Conservation (phyloP, 768 basidiomycete species). For the Favolaschia claudopus region DNA sequence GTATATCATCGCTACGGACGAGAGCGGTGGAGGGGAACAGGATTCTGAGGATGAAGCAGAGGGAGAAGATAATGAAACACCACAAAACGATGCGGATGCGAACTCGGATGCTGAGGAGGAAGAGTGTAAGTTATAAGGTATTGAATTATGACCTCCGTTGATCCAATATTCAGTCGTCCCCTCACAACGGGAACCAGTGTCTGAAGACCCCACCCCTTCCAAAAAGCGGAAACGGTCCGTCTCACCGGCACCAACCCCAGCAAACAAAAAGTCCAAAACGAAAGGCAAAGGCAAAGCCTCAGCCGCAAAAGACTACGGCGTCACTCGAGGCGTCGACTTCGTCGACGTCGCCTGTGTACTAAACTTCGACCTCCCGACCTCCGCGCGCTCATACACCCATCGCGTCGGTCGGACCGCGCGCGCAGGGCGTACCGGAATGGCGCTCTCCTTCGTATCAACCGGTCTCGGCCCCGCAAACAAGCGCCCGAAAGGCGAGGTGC, state of each 20-base stretch:
- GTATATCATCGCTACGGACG: constrained; percentile 98
- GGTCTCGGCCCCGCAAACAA: constrained; percentile 67
- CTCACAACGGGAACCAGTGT: constrained; percentile 55
- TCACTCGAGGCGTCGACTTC: constrained; percentile 96
- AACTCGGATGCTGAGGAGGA: no score
- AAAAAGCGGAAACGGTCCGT: constrained; percentile 67
- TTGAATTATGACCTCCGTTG: not conserved
- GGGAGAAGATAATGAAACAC: constrained; percentile 56
- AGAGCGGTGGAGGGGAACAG: constrained; percentile 62
- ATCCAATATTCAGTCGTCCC: constrained; percentile 52
- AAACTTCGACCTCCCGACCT: constrained; percentile 96
- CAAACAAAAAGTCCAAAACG: constrained; percentile 56
- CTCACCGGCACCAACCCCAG: constrained; percentile 45
- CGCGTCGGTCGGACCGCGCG: constrained; percentile 96
- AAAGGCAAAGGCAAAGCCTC: constrained; percentile 60
- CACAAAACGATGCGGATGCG: no score
- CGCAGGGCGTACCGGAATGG: constrained; percentile 91
- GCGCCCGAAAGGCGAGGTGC: constrained; percentile 42
- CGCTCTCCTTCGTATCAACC: constrained; percentile 88
- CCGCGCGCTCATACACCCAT: constrained; percentile 90
- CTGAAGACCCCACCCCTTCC: constrained; percentile 27
- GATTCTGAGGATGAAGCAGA: constrained; percentile 49
- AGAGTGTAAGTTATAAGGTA: constrained; percentile 36
- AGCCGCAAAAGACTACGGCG: constrained; percentile 77
- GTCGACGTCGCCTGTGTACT: constrained; percentile 96